phyloP scores from a whole-genome alignment of 495 filamentous ascomycete species.

The Trichocladium antarcticum region DNA sequence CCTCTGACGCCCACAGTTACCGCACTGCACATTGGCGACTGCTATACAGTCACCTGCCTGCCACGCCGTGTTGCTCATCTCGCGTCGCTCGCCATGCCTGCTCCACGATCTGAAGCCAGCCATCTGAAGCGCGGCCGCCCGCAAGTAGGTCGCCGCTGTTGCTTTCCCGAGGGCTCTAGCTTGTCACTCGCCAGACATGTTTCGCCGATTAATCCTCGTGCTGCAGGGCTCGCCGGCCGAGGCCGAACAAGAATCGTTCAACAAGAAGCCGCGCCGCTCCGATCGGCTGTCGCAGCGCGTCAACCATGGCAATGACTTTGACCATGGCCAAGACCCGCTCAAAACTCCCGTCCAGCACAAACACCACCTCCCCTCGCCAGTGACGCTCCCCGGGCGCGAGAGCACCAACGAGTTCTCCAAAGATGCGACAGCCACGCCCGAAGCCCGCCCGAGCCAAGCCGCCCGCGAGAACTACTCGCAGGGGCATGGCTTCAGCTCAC shows the following conservation, averaged over 20 bases:
- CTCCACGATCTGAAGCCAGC: slow-evolving; percentile 44
- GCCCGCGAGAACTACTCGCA: slow-evolving; percentile 39
- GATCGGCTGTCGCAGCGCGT: slow-evolving; percentile 43
- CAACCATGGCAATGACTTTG: too few species aligned
- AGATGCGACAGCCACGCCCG: slow-evolving; percentile 61
- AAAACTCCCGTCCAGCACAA: slow-evolving; percentile 50
- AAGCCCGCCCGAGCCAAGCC: slow-evolving; percentile 47
- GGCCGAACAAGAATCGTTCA: slow-evolving; percentile 38
- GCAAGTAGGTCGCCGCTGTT: slow-evolving; percentile 22
- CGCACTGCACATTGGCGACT: slow-evolving; percentile 5
- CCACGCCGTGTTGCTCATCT: slow-evolving; percentile 1
- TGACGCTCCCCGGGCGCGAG: slow-evolving; percentile 58
- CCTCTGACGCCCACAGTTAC: neutral
- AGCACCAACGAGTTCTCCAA: slow-evolving; percentile 48
- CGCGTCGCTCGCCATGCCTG: slow-evolving; percentile 32
- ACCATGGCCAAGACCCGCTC: slow-evolving; percentile 28
- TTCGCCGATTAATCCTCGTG: slow-evolving; percentile 22
- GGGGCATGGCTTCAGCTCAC: slow-evolving; percentile 41
- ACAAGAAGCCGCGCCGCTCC: slow-evolving; percentile 60
- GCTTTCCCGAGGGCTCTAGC: neutral
- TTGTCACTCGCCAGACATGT: slow-evolving; percentile 18
- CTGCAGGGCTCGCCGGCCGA: slow-evolving; percentile 37
- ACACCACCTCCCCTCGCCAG: slow-evolving; percentile 68
- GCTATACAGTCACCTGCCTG: slow-evolving; percentile 5
- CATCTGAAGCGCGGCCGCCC: slow-evolving; percentile 45